Evolutionary conservation across 2,329 filamentous ascomycete species (phyloP), one percentile per base, ranked within the genome.

Genomic region (Colletotrichum spaethianum): DNA sequence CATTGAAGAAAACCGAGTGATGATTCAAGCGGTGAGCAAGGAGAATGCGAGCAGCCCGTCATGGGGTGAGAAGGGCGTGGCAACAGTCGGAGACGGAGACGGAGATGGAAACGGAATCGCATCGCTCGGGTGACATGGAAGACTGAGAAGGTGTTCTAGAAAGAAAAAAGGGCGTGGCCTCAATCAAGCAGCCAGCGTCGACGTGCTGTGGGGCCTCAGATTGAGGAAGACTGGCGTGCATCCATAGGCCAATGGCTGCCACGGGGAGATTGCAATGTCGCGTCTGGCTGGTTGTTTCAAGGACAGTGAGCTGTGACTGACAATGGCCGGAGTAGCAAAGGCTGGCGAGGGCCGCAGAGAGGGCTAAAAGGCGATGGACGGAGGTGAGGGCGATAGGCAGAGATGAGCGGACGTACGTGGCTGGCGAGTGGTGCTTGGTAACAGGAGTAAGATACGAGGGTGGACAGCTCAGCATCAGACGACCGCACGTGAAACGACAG

Each of bases 391-490:
- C 33, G n/a, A 16, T 14, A 28, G 31, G 31, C 31, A 12, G 9
- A 8, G 33, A 56, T 14, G n/a, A 38, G 23, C 12, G n/a, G n/a
- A 33, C 53, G 33, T 3, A n/a, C 6, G n/a, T 14, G 38, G 14
- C 36, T 44, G 36, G 26, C 4, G 3, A 12, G 16, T 6, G 16
- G 44, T n/a, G 33, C 12, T 16, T 26, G 18, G 40, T 14, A 28
- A n/a, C 20, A 14, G 16, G 3, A n/a, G 33, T 26, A 26, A 26
- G n/a, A 52, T 52, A 38, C 4, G 18, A 63, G n/a, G 14, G n/a
- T 50, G 60, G 28, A 50, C 23, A 63, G 52, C 44, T 63, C 44
- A 52, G 31, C 8, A 40, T 38, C 31, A 50, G n/a, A 31, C 23
- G 44, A 31, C 11, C 4, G 31, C n/a, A 63, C 23, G 38, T 38